Evolutionary conservation across 2,329 filamentous ascomycete species (phyloP).

Genomic region (Penicillium sp.): DNA sequence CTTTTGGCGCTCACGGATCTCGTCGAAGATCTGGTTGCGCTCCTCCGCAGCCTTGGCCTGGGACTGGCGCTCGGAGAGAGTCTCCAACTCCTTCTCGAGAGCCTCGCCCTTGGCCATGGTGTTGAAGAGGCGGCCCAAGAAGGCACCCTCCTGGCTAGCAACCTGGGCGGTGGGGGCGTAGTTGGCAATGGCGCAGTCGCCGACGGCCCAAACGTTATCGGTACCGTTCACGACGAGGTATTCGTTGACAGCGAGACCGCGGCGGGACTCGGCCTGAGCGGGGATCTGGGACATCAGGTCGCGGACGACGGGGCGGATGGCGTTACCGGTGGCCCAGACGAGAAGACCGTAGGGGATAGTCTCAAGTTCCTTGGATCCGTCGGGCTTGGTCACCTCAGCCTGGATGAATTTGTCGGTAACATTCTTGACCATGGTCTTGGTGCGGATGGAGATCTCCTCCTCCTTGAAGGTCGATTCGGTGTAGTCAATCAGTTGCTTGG

Average conservation of each 20-base stretch:
- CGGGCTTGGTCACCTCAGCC: conserved; percentile 75
- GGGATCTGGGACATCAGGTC: conserved; percentile 91
- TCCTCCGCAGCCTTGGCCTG: conserved; percentile 63
- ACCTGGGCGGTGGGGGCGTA: conserved; percentile 98
- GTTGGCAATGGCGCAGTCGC: conserved; percentile 95
- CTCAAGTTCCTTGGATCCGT: conserved; percentile 78
- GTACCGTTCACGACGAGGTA: conserved; percentile 97
- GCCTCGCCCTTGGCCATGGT: conserved; percentile 94
- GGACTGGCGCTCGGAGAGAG: conserved; percentile 63
- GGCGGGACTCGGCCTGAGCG: conserved; percentile 90
- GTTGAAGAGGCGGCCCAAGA: conserved; percentile 95
- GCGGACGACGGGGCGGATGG: conserved; percentile 80
- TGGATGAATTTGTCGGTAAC: conserved; percentile 92
- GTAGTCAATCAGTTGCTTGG: conserved; percentile 98
- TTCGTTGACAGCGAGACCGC: conserved; percentile 94
- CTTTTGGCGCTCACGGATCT: conserved; percentile 85
- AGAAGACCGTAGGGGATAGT: conserved; percentile 90
- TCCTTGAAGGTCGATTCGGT: conserved; percentile 99
- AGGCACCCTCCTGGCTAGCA: conserved; percentile 89
- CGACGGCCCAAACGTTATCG: conserved; percentile 96
- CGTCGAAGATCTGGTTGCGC: conserved; percentile 58
- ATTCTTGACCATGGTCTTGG: conserved; percentile 98
- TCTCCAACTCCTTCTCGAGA: conserved; percentile 71
- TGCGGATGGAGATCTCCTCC: conserved; percentile 95
- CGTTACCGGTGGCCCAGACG: conserved; percentile 98